Percentiles rank a stretch among this genome's conserved stretches.
Evolutionary conservation across 108 stramenopile genomes (phyloP).

Genomic region (Nitzschia inconspicua): DNA sequence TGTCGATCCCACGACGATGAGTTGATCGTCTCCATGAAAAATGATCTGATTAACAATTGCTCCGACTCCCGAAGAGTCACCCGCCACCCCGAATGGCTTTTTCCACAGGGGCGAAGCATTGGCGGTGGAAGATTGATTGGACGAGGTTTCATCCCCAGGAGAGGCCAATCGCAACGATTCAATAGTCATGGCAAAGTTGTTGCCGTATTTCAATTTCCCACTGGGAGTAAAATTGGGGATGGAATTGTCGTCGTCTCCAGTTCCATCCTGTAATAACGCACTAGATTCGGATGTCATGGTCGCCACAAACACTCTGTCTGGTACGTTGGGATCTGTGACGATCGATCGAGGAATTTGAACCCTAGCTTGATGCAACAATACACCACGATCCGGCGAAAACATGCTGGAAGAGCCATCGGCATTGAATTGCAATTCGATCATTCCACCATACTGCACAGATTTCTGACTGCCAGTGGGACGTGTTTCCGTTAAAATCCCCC

Average conservation of each 20-base stretch:
- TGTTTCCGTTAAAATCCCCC: slow-evolving; percentile 22
- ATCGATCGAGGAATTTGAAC: slow-evolving; percentile 3
- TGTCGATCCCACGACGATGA: slow-evolving; percentile 19
- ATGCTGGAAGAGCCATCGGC: slow-evolving; percentile 6
- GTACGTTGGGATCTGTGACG: background rate
- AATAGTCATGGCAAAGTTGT: slow-evolving; percentile 14
- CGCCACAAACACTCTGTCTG: no score
- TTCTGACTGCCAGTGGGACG: slow-evolving; percentile 16
- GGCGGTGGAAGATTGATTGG: background rate
- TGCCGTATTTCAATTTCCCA: slow-evolving; percentile 19
- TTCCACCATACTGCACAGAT: slow-evolving; percentile 23
- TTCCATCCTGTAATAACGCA: background rate
- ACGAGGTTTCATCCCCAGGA: background rate
- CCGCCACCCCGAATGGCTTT: slow-evolving; percentile 18
- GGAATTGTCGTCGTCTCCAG: background rate
- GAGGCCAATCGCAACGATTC: slow-evolving; percentile 14
- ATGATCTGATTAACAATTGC: slow-evolving; percentile 3
- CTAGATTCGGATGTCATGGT: no score
- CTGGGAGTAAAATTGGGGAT: slow-evolving; percentile 25
- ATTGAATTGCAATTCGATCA: slow-evolving; percentile 5
- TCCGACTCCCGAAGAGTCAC: background rate
- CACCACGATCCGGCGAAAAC: background rate
- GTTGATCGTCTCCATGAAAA: background rate
- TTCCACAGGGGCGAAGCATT: slow-evolving; percentile 8
- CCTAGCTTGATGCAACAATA: slow-evolving; percentile 1